These are phyloP conservation scores for Monilinia vaccinii-corymbosi DNA, from an alignment of 2,329 filamentous ascomycete genomes.

Conservation along the genomic window DNA sequence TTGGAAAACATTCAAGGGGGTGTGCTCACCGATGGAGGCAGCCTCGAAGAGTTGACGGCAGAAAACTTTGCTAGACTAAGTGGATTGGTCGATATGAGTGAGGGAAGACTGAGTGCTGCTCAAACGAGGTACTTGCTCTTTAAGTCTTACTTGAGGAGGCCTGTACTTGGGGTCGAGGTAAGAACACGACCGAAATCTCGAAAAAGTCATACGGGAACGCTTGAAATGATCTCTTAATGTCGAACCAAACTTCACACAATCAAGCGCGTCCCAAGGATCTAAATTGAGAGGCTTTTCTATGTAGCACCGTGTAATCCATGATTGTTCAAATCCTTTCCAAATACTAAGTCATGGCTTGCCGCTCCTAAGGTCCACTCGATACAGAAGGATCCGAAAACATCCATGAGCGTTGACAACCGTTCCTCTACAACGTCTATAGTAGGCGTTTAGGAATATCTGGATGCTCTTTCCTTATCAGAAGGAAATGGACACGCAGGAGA, in stretches of 20 bases:
- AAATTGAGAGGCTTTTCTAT: no score
- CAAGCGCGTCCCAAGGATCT: not conserved
- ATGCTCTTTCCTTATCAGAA: not conserved
- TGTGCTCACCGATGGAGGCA: not conserved
- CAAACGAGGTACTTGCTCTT: conserved; percentile 22
- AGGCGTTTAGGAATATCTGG: not conserved
- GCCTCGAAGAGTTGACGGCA: conserved; percentile 7
- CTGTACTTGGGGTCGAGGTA: not conserved
- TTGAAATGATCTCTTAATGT: not conserved
- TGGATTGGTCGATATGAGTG: conserved; percentile 16
- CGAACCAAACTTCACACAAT: not conserved
- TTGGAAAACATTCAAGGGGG: conserved; percentile 13
- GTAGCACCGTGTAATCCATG: no score
- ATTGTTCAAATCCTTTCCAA: no score
- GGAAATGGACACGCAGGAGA: not conserved
- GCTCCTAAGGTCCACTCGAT: no score
- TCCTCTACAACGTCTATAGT: not conserved
- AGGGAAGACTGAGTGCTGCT: conserved; percentile 16
- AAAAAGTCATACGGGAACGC: not conserved
- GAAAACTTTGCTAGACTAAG: conserved; percentile 19
- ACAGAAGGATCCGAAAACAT: not conserved
- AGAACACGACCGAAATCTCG: not conserved
- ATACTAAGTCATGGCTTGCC: no score
- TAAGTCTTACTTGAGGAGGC: conserved; percentile 6
- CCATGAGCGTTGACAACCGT: not conserved